phyloP scores from a whole-genome alignment of 305 asterid species.

The Fraxinus angustifolia region DNA sequence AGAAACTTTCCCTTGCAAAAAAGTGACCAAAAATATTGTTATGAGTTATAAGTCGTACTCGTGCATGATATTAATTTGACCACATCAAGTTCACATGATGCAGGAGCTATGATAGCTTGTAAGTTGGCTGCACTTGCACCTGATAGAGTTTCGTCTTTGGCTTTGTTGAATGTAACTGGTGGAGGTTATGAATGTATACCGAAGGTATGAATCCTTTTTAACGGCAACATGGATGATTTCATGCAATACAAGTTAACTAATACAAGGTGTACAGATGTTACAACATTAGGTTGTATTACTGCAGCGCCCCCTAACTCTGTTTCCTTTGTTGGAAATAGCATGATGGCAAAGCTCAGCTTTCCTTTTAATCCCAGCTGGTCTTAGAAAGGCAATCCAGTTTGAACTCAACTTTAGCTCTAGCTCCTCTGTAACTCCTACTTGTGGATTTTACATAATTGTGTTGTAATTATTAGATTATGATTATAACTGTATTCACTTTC shows the following conservation, averaged over 20 bases:
- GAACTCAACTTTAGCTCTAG: background rate
- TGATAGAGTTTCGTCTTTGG: constrained; percentile 67
- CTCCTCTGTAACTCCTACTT: background rate
- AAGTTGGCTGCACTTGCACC: constrained; percentile 90
- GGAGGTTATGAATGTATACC: constrained; percentile 97
- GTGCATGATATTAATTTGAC: background rate
- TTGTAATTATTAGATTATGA: background rate
- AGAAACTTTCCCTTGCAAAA: background rate
- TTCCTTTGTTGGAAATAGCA: background rate
- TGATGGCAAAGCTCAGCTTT: background rate
- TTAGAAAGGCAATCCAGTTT: background rate
- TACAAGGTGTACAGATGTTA: background rate
- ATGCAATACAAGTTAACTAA: background rate
- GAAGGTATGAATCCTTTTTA: constrained; percentile 44
- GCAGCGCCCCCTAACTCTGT: background rate
- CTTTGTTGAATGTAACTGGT: constrained; percentile 89
- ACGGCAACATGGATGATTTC: background rate
- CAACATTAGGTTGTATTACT: background rate
- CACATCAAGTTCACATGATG: constrained; percentile 14
- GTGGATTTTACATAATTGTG: background rate
- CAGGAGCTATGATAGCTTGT: constrained; percentile 96
- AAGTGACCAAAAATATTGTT: background rate
- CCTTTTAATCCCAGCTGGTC: background rate
- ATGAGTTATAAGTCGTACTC: background rate
- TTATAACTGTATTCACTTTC: background rate